Conservation (phyloP, 441 rosid genomes). For the Melastoma candidum region DNA sequence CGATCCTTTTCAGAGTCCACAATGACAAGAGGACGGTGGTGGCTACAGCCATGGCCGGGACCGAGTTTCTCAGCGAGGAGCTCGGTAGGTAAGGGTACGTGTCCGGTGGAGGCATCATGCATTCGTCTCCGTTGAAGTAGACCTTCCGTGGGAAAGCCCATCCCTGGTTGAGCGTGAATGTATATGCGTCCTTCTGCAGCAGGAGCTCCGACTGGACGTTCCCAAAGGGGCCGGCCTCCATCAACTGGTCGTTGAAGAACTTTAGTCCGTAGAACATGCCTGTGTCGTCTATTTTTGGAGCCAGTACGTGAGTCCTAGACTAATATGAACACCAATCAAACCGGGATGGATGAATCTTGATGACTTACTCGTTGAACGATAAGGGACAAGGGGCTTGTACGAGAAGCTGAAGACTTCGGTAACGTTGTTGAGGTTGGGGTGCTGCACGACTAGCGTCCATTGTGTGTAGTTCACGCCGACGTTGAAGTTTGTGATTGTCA, state of each 20-base stretch:
- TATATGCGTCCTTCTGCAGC: constrained; percentile 7
- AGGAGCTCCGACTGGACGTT: constrained; percentile 5
- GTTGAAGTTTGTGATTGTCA: constrained; percentile 2
- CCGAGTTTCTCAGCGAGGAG: neutral
- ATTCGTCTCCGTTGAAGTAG: constrained; percentile 3
- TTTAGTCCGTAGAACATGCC: constrained; percentile 4
- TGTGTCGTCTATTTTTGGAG: neutral
- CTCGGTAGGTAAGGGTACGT: constrained; percentile 6
- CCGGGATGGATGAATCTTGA: too few relatives aligned
- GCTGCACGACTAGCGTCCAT: constrained; percentile 8
- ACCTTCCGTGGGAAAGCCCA: constrained; percentile 9
- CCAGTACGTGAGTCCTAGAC: too few relatives aligned
- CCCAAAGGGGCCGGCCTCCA: neutral
- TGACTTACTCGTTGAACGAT: constrained; percentile 2
- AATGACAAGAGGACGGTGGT: too few relatives aligned
- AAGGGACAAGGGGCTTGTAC: constrained; percentile 6
- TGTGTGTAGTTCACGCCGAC: constrained; percentile 1
- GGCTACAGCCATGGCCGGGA: neutral
- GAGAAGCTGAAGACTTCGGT: constrained; percentile 5
- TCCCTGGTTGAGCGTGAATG: constrained; percentile 1
- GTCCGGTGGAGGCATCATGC: constrained; percentile 5
- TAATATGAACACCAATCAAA: too few relatives aligned
- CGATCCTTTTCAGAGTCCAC: too few relatives aligned
- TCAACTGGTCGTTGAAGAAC: constrained; percentile 5
- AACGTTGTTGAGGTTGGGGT: constrained; percentile 8